Conservation (phyloP, 2,329 filamentous ascomycete species). For the Penicillium sp. region DNA sequence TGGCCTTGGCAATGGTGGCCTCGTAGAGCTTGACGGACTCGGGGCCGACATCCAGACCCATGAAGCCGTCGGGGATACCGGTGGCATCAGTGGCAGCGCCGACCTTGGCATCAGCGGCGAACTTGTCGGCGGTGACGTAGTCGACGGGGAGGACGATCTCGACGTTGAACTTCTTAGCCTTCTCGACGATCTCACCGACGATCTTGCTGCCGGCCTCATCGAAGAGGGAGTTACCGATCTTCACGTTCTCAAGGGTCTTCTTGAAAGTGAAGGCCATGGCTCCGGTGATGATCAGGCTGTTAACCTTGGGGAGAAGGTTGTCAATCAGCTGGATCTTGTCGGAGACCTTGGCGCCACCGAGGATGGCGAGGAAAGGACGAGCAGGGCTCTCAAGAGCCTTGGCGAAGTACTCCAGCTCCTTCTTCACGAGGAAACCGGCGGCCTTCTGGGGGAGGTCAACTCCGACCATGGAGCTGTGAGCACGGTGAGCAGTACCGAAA, state of each 20-base stretch:
- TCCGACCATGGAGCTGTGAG: slow-evolving; percentile 99
- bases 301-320: slow-evolving; percentile 96
- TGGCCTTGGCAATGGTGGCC: slow-evolving; percentile 78
- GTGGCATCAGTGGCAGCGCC: slow-evolving; percentile 81
- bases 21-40: slow-evolving; percentile 89
- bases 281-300: slow-evolving; percentile 94
- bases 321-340: slow-evolving; percentile 99
- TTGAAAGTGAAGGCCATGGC: slow-evolving; percentile 99
- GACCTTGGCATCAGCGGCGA: slow-evolving; percentile 78
- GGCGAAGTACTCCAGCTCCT: slow-evolving; percentile 99
- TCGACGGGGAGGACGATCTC: slow-evolving; percentile 92
- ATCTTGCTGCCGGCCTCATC: slow-evolving; percentile 94
- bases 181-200: slow-evolving; percentile 81
- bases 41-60: slow-evolving; percentile 92
- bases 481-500: slow-evolving; percentile 97
- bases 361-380: slow-evolving; percentile 96
- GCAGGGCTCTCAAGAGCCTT: slow-evolving; percentile 91
- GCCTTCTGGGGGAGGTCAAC: slow-evolving; percentile 95
- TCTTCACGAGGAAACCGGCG: slow-evolving; percentile 98
- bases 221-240: slow-evolving; percentile 88
- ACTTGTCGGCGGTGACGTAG: slow-evolving; percentile 96
- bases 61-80: slow-evolving; percentile 95
- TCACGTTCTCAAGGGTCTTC: slow-evolving; percentile 90
- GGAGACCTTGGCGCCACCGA: slow-evolving; percentile 96
- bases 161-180: slow-evolving; percentile 95